phyloP scores from a whole-genome alignment of 2,329 filamentous ascomycete genomes.

The Dothiorella sarmentorum region DNA sequence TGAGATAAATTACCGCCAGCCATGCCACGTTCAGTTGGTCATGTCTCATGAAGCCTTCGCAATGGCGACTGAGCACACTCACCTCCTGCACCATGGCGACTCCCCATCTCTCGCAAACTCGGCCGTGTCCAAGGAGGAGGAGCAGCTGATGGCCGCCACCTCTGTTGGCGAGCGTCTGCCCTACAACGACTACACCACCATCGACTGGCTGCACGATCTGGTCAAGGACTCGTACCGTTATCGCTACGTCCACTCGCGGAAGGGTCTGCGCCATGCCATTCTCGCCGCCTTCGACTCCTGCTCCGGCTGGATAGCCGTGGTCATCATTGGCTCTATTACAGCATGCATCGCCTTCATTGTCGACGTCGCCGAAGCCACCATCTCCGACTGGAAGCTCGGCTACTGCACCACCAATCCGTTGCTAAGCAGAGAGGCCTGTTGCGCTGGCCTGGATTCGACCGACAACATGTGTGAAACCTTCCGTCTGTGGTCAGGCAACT shows the following conservation, averaged over 20 bases:
- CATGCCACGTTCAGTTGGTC: no score
- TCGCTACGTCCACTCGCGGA: slow-evolving; percentile 43
- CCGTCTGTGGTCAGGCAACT: slow-evolving; percentile 43
- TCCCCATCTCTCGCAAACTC: slow-evolving; percentile 43
- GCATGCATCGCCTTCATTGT: slow-evolving; percentile 56
- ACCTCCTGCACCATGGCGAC: slow-evolving; percentile 38
- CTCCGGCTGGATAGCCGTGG: slow-evolving; percentile 56
- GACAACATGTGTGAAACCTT: slow-evolving; percentile 45
- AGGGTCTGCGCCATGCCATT: slow-evolving; percentile 41
- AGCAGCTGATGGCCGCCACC: slow-evolving; percentile 42
- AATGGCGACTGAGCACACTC: slow-evolving; percentile 35
- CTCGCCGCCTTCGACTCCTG: slow-evolving; percentile 47
- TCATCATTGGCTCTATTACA: slow-evolving; percentile 53
- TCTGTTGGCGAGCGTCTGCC: slow-evolving; percentile 54
- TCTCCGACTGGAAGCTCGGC: slow-evolving; percentile 57
- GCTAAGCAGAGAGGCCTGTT: slow-evolving; percentile 51
- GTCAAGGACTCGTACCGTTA: slow-evolving; percentile 58
- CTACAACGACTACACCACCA: slow-evolving; percentile 61
- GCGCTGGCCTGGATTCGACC: no score
- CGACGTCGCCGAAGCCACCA: slow-evolving; percentile 53
- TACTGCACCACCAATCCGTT: slow-evolving; percentile 49
- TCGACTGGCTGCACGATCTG: slow-evolving; percentile 61
- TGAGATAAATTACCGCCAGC: not conserved
- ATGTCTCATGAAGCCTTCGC: no score
- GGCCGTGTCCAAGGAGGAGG: slow-evolving; percentile 47